phyloP scores from a whole-genome alignment of 768 basidiomycete species.

The Calocera viscosa region DNA sequence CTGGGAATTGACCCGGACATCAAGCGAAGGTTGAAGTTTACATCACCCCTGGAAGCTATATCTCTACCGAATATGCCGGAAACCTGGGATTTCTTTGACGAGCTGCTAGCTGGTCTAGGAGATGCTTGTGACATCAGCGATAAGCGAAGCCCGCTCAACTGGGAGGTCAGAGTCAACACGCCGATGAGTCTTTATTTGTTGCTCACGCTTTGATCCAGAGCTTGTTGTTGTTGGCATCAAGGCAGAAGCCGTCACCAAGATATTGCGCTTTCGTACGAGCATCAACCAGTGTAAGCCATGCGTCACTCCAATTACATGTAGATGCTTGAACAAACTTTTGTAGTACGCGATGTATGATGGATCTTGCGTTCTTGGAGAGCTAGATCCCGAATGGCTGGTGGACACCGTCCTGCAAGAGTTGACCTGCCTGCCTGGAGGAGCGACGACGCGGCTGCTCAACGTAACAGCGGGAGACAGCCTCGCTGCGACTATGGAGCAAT shows the following conservation, averaged over 20 bases:
- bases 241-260: not conserved
- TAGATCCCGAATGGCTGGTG: not conserved
- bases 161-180: conserved; percentile 1
- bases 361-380: not conserved
- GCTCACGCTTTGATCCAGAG: not conserved
- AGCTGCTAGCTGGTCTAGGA: conserved; percentile 17
- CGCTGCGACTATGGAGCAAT: not conserved
- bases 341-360: not conserved
- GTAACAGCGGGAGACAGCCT: not conserved
- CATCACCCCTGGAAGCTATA: conserved; percentile 24
- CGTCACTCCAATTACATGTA: not conserved
- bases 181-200: not conserved
- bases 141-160: conserved; percentile 6
- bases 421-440: not conserved
- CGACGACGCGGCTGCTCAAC: not conserved
- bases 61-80: conserved; percentile 15
- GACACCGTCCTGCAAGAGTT: not conserved
- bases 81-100: conserved; percentile 11
- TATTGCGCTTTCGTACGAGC: conserved; percentile 5
- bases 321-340: not conserved
- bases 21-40: conserved; percentile 21
- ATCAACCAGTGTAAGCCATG: not conserved
- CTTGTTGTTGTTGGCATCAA: conserved; percentile 3
- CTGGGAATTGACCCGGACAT: conserved; percentile 21
- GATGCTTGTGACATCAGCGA: conserved; percentile 10